phyloP scores from a whole-genome alignment of 1,284 basidiomycete genomes.

The Ustilago tritici region DNA sequence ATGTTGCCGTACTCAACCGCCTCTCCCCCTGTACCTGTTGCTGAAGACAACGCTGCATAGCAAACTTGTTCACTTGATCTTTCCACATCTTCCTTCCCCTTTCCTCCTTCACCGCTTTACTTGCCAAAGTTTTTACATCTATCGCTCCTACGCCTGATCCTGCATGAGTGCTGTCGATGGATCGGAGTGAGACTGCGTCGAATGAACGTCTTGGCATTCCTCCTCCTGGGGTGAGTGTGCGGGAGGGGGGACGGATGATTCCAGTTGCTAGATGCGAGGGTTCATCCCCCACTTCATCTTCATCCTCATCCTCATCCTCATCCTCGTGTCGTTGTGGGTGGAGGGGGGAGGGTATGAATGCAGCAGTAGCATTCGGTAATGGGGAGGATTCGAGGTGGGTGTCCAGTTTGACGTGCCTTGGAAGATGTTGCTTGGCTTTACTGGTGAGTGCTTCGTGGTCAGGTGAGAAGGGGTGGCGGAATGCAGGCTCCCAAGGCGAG shows the following conservation, averaged over 20 bases:
- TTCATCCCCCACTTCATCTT: background rate
- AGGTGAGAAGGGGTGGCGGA: conserved; percentile 31
- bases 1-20: conserved; percentile 17
- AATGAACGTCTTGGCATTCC: conserved; percentile 25
- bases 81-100: conserved; percentile 37
- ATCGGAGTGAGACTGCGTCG: conserved; percentile 30
- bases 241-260: conserved; percentile 19
- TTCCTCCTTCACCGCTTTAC: conserved; percentile 33
- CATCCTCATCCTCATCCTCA: background rate
- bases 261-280: background rate
- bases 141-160: background rate
- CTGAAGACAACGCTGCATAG: conserved; percentile 28
- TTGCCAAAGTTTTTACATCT: conserved; percentile 38
- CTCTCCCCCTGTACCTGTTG: conserved; percentile 10
- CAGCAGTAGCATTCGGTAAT: conserved; percentile 6
- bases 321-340: too few species aligned
- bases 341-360: conserved; percentile 12
- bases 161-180: conserved; percentile 9
- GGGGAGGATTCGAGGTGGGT: conserved; percentile 23
- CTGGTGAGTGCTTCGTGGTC: conserved; percentile 16
- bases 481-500: conserved; percentile 23
- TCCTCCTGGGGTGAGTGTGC: conserved; percentile 5
- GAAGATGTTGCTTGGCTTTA: conserved; percentile 18
- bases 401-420: conserved; percentile 13
- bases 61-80: conserved; percentile 34